phyloP scores from a whole-genome alignment of 345 rosid species.

The Syzygium aromaticum region DNA sequence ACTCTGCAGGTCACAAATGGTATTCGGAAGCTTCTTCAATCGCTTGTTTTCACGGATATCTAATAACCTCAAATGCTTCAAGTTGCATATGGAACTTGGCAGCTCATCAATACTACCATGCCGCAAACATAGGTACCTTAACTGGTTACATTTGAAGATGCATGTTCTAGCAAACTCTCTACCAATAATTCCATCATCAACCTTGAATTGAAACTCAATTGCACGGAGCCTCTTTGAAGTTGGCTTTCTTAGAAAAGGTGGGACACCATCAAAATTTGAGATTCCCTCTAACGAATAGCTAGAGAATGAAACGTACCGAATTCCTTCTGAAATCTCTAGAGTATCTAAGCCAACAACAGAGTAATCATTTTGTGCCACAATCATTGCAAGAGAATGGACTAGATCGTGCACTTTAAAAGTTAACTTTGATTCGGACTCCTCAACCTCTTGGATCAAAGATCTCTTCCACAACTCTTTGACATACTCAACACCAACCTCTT shows the following conservation, averaged over 20 bases:
- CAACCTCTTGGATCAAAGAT: background rate
- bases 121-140: rapidly evolving
- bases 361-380: background rate
- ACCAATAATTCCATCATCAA: background rate
- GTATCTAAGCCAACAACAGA: background rate
- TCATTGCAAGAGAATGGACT: background rate
- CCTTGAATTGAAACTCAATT: rapidly evolving
- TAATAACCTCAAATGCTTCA: background rate
- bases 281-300: background rate
- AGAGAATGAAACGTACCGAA: background rate
- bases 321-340: background rate
- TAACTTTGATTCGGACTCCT: background rate
- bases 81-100: background rate
- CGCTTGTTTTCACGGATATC: rapidly evolving
- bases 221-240: background rate
- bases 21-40: background rate
- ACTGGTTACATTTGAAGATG: background rate
- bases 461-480: background rate
- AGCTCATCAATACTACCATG: background rate
- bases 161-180: background rate
- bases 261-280: background rate
- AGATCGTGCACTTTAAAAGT: background rate
- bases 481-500: background rate
- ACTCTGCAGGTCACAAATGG: background rate
- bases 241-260: background rate